A percentile compares a stretch with the other conserved stretches of the same genome.
These are phyloP conservation scores for Ustilago vetiveriae DNA, from an alignment of 1,284 basidiomycete genomes.

Conservation along the genomic window DNA sequence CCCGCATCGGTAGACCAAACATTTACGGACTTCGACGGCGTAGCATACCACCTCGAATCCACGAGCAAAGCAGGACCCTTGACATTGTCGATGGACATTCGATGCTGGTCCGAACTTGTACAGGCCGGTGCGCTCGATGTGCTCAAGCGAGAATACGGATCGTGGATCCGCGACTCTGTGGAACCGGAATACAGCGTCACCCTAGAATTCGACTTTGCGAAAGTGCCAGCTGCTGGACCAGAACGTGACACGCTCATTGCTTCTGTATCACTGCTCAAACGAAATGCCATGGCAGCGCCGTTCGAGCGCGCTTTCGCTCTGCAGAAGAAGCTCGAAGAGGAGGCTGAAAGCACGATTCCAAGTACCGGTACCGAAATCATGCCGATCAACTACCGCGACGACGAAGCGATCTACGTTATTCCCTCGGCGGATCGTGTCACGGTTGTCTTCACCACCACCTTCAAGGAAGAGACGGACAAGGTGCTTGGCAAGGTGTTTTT, in stretches of 20 bases:
- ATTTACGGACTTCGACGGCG: slow-evolving; percentile 97
- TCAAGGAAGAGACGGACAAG: slow-evolving; percentile 96
- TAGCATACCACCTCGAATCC: slow-evolving; percentile 88
- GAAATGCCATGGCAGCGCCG: slow-evolving; percentile 92
- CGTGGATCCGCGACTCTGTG: slow-evolving; percentile 72
- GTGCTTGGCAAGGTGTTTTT: slow-evolving; percentile 97
- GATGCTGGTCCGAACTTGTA: slow-evolving; percentile 92
- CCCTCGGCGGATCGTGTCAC: slow-evolving; percentile 94
- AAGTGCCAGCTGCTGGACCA: slow-evolving; percentile 77
- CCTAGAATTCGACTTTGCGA: slow-evolving; percentile 85
- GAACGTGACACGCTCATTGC: slow-evolving; percentile 74
- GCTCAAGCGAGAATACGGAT: slow-evolving; percentile 84
- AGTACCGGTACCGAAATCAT: slow-evolving; percentile 77
- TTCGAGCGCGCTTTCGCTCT: slow-evolving; percentile 88
- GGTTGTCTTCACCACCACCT: slow-evolving; percentile 95
- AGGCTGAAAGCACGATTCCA: slow-evolving; percentile 69
- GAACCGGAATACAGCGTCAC: slow-evolving; percentile 91
- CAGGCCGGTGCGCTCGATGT: slow-evolving; percentile 85
- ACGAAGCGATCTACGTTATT: slow-evolving; percentile 95
- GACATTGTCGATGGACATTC: slow-evolving; percentile 91
- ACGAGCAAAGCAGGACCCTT: slow-evolving; percentile 75
- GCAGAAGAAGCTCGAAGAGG: slow-evolving; percentile 84
- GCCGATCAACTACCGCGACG: slow-evolving; percentile 87
- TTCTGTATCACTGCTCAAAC: slow-evolving; percentile 86
- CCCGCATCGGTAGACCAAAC: slow-evolving; percentile 89